Percentiles rank a stretch among this genome's conserved stretches.
These are phyloP conservation scores for Chloroidium sp. DNA, from an alignment of 163 green algal genomes.

Conservation along the genomic window DNA sequence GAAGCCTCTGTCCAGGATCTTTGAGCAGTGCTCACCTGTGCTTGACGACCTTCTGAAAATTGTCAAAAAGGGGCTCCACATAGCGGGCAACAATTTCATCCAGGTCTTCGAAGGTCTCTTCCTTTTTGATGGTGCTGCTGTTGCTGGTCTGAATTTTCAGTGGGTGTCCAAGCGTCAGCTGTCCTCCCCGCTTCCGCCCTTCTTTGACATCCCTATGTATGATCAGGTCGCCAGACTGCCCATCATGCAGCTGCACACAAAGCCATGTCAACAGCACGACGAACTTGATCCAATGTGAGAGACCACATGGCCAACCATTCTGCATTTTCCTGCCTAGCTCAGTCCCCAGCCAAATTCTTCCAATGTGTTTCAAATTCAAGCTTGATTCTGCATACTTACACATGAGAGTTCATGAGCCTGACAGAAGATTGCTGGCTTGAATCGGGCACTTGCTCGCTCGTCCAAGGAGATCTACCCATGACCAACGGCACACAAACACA, in stretches of 20 bases:
- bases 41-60: neutral
- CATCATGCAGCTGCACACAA: slow-evolving; percentile 7
- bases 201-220: slow-evolving; percentile 34
- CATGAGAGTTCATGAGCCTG: no score
- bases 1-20: no score
- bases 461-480: no score
- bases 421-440: no score
- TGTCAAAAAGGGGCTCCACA: neutral
- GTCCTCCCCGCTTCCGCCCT: slow-evolving; percentile 14
- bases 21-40: neutral
- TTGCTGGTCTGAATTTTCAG: neutral
- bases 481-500: no score
- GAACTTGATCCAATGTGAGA: neutral
- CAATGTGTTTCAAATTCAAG: no score
- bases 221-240: slow-evolving; percentile 5
- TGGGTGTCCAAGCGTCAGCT: neutral
- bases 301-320: no score
- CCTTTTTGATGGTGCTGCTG: neutral
- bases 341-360: no score
- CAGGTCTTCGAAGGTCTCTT: slow-evolving; percentile 7
- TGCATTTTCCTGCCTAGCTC: no score
- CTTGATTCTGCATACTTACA: no score
- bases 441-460: no score
- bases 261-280: neutral
- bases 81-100: slow-evolving; percentile 8